These are phyloP conservation scores for Amanita thiersii DNA, from an alignment of 768 basidiomycete species.

Conservation along the genomic window DNA sequence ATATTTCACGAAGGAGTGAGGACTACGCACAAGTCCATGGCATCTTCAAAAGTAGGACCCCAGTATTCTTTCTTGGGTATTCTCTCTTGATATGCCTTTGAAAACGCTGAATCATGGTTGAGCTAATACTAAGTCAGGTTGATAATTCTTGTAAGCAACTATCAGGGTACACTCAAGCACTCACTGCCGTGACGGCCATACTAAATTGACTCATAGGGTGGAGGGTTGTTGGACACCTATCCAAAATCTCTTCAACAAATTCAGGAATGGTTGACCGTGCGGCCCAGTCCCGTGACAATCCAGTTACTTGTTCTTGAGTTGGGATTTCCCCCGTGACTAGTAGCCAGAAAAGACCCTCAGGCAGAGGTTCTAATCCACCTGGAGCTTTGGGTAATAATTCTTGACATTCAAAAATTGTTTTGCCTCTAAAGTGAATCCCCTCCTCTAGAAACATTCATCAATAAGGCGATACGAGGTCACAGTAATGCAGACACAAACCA, in stretches of 20 bases:
- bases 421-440: conserved; percentile 97
- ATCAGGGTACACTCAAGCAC: conserved; percentile 14
- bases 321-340: conserved; percentile 93
- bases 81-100: conserved; percentile 89
- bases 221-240: conserved; percentile 86
- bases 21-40: conserved; percentile 78
- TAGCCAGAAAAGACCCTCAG: conserved; percentile 94
- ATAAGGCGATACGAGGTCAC: conserved; percentile 6
- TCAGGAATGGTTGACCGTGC: conserved; percentile 85
- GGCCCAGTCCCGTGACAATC: conserved; percentile 91
- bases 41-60: conserved; percentile 87
- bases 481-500: conserved; percentile 15
- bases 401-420: conserved; percentile 88
- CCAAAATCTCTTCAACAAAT: conserved; percentile 94
- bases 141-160: conserved; percentile 5
- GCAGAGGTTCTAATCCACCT: conserved; percentile 84
- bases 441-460: conserved; percentile 48
- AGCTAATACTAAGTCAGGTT: conserved; percentile 33
- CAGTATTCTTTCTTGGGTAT: conserved; percentile 96
- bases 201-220: conserved; percentile 99
- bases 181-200: conserved; percentile 87
- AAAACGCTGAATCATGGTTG: conserved; percentile 95
- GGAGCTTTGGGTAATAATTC: conserved; percentile 82
- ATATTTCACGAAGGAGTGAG: conserved; percentile 4
- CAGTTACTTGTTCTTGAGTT: conserved; percentile 78